Conservation (phyloP, 2,329 filamentous ascomycete genomes). For the Diaporthe batatas region DNA sequence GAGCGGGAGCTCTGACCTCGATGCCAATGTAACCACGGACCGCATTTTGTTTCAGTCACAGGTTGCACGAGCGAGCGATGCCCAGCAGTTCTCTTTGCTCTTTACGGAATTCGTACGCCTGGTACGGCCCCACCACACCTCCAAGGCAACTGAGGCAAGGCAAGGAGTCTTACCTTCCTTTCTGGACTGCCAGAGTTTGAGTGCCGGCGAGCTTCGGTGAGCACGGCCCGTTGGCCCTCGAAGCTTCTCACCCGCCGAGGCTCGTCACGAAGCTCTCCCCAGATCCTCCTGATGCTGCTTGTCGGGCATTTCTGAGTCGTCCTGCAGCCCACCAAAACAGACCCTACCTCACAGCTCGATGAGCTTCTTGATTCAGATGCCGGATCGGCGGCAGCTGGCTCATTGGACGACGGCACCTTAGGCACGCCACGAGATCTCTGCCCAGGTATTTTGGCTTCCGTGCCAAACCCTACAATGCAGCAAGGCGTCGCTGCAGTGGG, state of each 20-base stretch:
- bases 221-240: constrained; percentile 6
- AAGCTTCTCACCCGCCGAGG: constrained; percentile 18
- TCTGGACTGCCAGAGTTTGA: constrained; percentile 18
- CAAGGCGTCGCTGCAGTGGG: constrained; percentile 2
- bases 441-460: constrained; percentile 19
- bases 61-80: constrained; percentile 17
- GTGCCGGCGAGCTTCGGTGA: constrained; percentile 11
- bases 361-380: constrained; percentile 33
- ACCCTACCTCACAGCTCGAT: constrained; percentile 7
- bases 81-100: not conserved
- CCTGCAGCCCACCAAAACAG: constrained; percentile 13
- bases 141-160: too few relatives aligned
- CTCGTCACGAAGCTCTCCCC: constrained; percentile 8
- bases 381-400: constrained; percentile 22
- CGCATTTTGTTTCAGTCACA: constrained; percentile 34
- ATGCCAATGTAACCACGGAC: constrained; percentile 29
- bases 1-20: constrained; percentile 26
- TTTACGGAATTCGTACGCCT: too few relatives aligned
- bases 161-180: not conserved
- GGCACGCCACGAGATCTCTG: constrained; percentile 14
- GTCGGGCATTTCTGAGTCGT: constrained; percentile 25
- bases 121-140: not conserved
- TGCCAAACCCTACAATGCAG: constrained; percentile 22
- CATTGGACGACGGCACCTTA: constrained; percentile 8
- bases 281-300: not conserved